Base-by-base conservation (phyloP, 2,329 filamentous ascomycete species). In the Aspergillus latus region DNA sequence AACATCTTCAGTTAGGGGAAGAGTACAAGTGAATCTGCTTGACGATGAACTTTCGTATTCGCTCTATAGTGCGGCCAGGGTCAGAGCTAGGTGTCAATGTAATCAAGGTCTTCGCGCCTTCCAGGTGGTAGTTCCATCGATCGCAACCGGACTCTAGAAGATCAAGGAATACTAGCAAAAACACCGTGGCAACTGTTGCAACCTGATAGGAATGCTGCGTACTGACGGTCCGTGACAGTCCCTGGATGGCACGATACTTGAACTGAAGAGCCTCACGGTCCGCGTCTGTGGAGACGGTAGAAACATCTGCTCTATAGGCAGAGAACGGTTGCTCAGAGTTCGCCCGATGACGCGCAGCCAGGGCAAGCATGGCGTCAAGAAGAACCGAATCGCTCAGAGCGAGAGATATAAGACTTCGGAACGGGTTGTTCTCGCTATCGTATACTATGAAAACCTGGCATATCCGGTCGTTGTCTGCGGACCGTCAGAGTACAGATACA, bases 401-500 rank as follows among this genome's bases (percentile, higher is more conserved):
- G 4, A 71, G 57, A 21, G 70, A 46, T 13, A 72, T 70, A 4
- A 73, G 53, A 28, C 60, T 69, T 40, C 70, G 59, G 28, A 73
- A 68, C 1, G 71, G 70, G 51, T 74, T 74, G 16, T 59, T 64
- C 15, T 68, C 56, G 52, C 70, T 73, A 49, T 73, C 70, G 43
- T 73, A 72, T 21, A 73, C 70, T 32, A 66, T 65, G 51, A 67
- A 70, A 1, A 73, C 58, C 52, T 69, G 66, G 62, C 70, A 72
- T 59, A 72, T 72, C n/a, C 63, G 64, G 9, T 67, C 62, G 42
- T 71, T 68, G 60, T 73, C 71, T 73, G 16, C 36, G 34, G 34
- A 29, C 26, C 4, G 11, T 49, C 15, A 44, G 40, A 1, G 10
- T n/a, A 3, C 16, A 3, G n/a, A 15, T 1, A 3, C 4, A 28